Evolutionary conservation across 345 rosid species (phyloP).

Genomic region (Melastoma malabathricum): DNA sequence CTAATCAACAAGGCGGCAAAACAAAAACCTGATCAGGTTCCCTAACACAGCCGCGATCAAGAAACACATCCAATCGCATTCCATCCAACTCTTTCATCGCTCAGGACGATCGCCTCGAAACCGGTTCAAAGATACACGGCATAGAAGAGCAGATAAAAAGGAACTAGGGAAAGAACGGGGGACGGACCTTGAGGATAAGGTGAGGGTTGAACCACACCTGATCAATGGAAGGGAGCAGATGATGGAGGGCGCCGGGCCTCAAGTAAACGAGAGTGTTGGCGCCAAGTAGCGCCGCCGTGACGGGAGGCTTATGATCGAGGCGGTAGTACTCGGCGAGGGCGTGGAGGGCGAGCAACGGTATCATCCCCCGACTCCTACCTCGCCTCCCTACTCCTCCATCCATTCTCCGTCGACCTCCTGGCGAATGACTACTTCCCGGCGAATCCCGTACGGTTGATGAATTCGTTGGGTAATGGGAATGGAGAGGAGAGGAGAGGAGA

Average conservation of each 20-base stretch:
- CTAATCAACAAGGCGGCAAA: too few species aligned
- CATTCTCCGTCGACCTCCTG: neutral
- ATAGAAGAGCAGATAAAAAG: neutral
- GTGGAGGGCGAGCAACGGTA: conserved; percentile 67
- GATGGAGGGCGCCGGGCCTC: conserved; percentile 49
- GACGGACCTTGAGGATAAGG: conserved; percentile 69
- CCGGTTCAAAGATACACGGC: too few species aligned
- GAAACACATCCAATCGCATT: too few species aligned
- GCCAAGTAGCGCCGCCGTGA: conserved; percentile 70
- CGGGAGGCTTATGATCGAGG: conserved; percentile 83
- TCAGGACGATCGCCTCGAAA: too few species aligned
- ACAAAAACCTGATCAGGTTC: too few species aligned
- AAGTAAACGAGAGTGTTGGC: conserved; percentile 65
- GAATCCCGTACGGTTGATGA: neutral
- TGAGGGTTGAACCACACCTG: conserved; percentile 78
- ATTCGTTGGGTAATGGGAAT: neutral
- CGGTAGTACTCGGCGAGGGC: conserved; percentile 58
- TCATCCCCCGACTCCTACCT: conserved; percentile 44
- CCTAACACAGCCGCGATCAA: too few species aligned
- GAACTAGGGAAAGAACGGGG: neutral
- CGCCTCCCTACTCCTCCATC: conserved; percentile 15
- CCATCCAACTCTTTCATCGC: too few species aligned
- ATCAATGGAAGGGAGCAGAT: conserved; percentile 49
- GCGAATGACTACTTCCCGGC: neutral
- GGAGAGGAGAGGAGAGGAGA: neutral